phyloP scores from a whole-genome alignment of 352 stramenopile genomes.

The Phytophthora colocasiae region DNA sequence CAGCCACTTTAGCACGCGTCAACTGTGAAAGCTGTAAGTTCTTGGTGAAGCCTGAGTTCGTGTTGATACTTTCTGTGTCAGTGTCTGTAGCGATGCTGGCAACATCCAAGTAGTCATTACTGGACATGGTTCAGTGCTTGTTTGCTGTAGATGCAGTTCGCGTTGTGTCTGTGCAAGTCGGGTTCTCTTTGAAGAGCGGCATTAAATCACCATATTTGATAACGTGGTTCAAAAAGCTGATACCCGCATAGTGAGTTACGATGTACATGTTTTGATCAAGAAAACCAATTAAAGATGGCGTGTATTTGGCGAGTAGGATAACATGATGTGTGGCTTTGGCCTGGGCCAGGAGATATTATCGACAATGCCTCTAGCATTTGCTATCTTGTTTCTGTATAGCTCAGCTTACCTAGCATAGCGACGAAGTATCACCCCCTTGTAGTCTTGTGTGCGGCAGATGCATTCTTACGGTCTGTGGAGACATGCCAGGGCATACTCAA shows the following conservation, averaged over 20 bases:
- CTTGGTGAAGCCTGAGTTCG: constrained; percentile 3
- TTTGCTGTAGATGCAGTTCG: constrained; percentile 1
- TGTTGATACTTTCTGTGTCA: constrained; percentile 7
- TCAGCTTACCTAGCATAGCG: no score
- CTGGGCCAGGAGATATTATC: neutral
- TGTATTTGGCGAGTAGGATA: no score
- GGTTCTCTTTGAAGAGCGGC: no score
- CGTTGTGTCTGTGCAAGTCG: neutral
- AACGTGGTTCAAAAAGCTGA: no score
- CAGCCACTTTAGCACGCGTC: constrained; percentile 20
- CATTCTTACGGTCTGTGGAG: no score
- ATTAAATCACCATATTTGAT: no score
- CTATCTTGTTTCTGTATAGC: neutral
- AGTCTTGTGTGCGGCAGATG: no score
- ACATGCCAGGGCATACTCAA: neutral
- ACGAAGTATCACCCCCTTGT: no score
- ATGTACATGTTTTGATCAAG: no score
- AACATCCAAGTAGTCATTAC: neutral
- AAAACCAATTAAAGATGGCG: no score
- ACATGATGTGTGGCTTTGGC: no score
- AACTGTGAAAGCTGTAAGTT: constrained; percentile 10
- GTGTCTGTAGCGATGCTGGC: constrained; percentile 1
- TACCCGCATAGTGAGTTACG: no score
- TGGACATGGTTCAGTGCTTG: neutral
- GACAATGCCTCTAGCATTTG: neutral